phyloP scores from a whole-genome alignment of 75 land plant genomes.

The Selaginella moellendorffii region DNA sequence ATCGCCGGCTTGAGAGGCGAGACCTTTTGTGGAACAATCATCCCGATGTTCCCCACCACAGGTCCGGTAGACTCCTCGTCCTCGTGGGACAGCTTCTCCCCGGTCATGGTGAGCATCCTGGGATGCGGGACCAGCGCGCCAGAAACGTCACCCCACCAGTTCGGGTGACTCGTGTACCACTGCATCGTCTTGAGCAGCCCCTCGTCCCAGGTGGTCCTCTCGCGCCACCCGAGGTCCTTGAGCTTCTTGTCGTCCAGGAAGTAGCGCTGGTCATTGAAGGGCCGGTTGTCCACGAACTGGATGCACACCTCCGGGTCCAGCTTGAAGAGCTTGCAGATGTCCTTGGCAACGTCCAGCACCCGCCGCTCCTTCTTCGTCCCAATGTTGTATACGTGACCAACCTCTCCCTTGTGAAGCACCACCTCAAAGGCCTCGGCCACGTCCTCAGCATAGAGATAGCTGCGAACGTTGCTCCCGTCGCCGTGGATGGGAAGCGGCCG shows the following conservation, averaged over 20 bases:
- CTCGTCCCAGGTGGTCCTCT: conserved; percentile 50
- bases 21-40: conserved; percentile 1
- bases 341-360: conserved; percentile 57
- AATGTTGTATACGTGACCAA: conserved; percentile 66
- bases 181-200: conserved; percentile 53
- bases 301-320: conserved; percentile 35
- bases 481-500: conserved; percentile 55
- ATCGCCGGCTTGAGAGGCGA: conserved; percentile 7
- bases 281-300: conserved; percentile 53
- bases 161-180: conserved; percentile 43
- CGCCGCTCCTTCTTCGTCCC: conserved; percentile 61
- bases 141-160: conserved; percentile 72
- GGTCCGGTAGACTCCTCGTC: background rate
- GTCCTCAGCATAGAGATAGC: conserved; percentile 58
- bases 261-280: conserved; percentile 65
- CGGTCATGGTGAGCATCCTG: conserved; percentile 46
- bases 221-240: conserved; percentile 47
- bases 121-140: conserved; percentile 61
- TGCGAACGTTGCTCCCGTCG: conserved; percentile 58
- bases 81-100: conserved; percentile 23
- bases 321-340: conserved; percentile 45
- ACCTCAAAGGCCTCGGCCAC: conserved; percentile 67
- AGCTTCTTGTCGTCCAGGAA: conserved; percentile 51
- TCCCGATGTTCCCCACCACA: background rate
- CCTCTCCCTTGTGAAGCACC: conserved; percentile 47